Conservation (phyloP, 371 early-diverging fungal species). For the Saksenaea oblongispora region DNA sequence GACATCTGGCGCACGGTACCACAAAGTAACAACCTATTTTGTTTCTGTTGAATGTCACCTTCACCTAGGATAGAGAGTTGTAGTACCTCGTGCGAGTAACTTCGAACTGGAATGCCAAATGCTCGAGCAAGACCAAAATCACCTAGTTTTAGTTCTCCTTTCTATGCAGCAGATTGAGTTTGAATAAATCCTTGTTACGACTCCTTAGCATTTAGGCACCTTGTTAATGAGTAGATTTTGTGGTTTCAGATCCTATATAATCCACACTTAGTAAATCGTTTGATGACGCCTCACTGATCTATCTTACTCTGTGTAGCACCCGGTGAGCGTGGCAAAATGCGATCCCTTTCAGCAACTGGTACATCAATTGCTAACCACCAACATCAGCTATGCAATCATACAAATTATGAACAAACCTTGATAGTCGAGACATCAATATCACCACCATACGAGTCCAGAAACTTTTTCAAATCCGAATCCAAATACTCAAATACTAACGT, state of each 20-base stretch:
- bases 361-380: conserved; percentile 66
- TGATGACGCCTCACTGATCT: not conserved
- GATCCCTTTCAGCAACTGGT: conserved; percentile 83
- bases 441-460: conserved; percentile 80
- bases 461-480: conserved; percentile 95
- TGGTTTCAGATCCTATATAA: conserved; percentile 82
- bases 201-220: conserved; percentile 20
- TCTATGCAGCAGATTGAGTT: conserved; percentile 29
- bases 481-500: conserved; percentile 95
- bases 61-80: conserved; percentile 13
- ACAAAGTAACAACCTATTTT: conserved; percentile 78
- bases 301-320: conserved; percentile 75
- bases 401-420: conserved; percentile 51
- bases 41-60: not conserved
- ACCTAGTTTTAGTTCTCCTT: conserved; percentile 91
- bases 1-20: conserved; percentile 99
- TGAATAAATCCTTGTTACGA: too few relatives aligned
- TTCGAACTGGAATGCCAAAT: conserved; percentile 95
- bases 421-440: conserved; percentile 78
- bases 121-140: conserved; percentile 98
- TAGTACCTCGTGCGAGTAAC: conserved; percentile 96
- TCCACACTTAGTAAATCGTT: not conserved
- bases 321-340: conserved; percentile 79
- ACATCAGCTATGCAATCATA: not conserved
- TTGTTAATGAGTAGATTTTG: conserved; percentile 80